Evolutionary conservation across 352 stramenopile genomes (phyloP).

Genomic region (Globisporangium alternatum): DNA sequence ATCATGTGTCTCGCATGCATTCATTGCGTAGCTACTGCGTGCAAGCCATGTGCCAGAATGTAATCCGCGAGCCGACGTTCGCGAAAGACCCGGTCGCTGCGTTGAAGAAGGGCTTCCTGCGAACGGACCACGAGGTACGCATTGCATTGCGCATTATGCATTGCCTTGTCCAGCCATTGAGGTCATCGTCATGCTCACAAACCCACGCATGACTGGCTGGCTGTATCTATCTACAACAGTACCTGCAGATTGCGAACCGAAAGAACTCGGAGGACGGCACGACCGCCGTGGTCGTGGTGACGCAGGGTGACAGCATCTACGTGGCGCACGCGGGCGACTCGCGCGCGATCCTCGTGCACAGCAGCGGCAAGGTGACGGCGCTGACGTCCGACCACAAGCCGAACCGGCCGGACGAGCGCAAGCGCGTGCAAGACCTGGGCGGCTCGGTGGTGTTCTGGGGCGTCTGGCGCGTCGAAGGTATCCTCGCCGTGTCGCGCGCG

Average conservation of each 20-base stretch:
- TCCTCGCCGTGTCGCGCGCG: constrained; percentile 90
- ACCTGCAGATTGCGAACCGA: constrained; percentile 80
- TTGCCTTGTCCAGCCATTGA: neutral
- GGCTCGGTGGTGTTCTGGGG: constrained; percentile 91
- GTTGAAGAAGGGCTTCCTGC: constrained; percentile 77
- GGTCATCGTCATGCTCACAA: no score
- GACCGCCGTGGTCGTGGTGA: constrained; percentile 85
- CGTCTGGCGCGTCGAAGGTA: constrained; percentile 92
- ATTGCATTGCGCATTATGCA: neutral
- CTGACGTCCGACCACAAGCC: constrained; percentile 91
- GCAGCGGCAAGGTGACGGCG: constrained; percentile 61
- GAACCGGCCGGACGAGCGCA: constrained; percentile 87
- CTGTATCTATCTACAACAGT: constrained; percentile 33
- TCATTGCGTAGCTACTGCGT: constrained; percentile 61
- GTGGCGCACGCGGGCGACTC: constrained; percentile 91
- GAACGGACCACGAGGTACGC: constrained; percentile 72
- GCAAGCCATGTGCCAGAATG: constrained; percentile 79
- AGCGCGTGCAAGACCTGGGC: constrained; percentile 85
- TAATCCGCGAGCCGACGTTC: constrained; percentile 70
- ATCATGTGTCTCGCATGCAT: neutral
- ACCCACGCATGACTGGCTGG: neutral
- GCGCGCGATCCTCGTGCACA: constrained; percentile 85
- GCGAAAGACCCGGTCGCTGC: constrained; percentile 61
- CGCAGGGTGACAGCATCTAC: constrained; percentile 70
- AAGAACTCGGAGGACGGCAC: constrained; percentile 86